Percentiles rank a stretch among this genome's conserved stretches.
phyloP scores from a whole-genome alignment of 768 basidiomycete species.

The Trametes elegans region DNA sequence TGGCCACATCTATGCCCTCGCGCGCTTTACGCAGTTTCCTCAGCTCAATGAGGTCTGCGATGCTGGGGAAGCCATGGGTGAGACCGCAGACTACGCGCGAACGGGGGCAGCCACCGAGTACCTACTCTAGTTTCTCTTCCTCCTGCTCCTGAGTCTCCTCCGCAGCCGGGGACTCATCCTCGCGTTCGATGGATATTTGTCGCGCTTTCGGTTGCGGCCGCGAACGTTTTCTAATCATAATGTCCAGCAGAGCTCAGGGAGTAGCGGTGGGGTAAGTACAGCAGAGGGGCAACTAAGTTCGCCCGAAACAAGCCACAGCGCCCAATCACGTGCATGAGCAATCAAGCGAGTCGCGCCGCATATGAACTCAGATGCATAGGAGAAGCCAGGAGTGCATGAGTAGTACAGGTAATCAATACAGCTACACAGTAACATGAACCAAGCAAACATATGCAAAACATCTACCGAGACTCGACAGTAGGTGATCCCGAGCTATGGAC shows the following conservation, averaged over 20 bases:
- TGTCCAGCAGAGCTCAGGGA: neutral
- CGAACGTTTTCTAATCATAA: constrained; percentile 73
- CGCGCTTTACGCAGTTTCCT: constrained; percentile 70
- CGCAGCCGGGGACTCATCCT: constrained; percentile 30
- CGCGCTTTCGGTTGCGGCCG: constrained; percentile 62
- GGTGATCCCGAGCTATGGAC: neutral
- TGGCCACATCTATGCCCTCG: constrained; percentile 83
- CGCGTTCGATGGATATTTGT: constrained; percentile 42
- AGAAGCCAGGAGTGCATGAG: no score
- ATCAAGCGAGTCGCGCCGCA: no score
- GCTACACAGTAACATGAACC: neutral
- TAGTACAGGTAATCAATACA: neutral
- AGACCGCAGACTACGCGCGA: constrained; percentile 4
- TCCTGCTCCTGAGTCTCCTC: constrained; percentile 30
- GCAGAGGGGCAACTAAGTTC: no score
- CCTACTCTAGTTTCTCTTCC: constrained; percentile 25
- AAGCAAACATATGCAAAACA: neutral
- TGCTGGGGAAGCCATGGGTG: constrained; percentile 36
- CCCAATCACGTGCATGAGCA: neutral
- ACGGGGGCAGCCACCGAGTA: constrained; percentile 1
- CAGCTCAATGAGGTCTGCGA: constrained; percentile 83
- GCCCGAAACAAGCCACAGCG: no score
- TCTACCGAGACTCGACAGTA: neutral
- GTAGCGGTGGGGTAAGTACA: neutral
- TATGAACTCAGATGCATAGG: no score